Evolutionary conservation across 495 filamentous ascomycete genomes (phyloP), one percentile per base, ranked within the genome.

Genomic region (Clavariopsis aquatica): DNA sequence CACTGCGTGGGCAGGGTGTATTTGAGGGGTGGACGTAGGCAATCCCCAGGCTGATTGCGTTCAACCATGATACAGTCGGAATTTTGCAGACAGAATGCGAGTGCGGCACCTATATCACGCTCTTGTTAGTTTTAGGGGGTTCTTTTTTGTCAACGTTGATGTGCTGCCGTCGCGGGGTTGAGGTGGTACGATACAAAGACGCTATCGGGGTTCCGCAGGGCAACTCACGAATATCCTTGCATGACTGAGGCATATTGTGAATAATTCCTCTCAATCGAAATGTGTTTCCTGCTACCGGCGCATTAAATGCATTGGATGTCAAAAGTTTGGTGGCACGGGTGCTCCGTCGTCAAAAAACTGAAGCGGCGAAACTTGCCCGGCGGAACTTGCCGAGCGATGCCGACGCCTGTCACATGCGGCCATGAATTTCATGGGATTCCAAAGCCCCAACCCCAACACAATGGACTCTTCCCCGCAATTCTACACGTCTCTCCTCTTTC

Each of bases 31-130:
- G 85, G 81, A 27, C 90, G 87, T 24, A 98, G 84, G 75, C 94
- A 98, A 71, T 98, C 94, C 65, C 84, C 82, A 36, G 94, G 88
- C 10, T 84, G 84, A 78, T 96, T 85, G 54, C 94, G 90, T 53
- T 96, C 79, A 52, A 96, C 82, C 84, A 98, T 89, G 49, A 98
- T 88, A 77, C 94, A 98, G 68, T 97, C 93, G 60, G 90, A 95
- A 74, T 93, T 85, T 78, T 96, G 91, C 57, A 98, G 90, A 79
- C 94, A 98, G 81, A 88, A 78, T 54, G 94, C 94, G 74, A 98
- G 83, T 20, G 94, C 95, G 34, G 89, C 86, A 72, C 94, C 94
- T 96, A 73, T 20, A 28, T 1, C 17, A 0, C 12, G 34, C 1
- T 23, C 24, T 19, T 57, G 52, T 67, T 47, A 69, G 61, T 27